Conservation (phyloP, 2,329 filamentous ascomycete genomes). For the Westerdykella ornata region DNA sequence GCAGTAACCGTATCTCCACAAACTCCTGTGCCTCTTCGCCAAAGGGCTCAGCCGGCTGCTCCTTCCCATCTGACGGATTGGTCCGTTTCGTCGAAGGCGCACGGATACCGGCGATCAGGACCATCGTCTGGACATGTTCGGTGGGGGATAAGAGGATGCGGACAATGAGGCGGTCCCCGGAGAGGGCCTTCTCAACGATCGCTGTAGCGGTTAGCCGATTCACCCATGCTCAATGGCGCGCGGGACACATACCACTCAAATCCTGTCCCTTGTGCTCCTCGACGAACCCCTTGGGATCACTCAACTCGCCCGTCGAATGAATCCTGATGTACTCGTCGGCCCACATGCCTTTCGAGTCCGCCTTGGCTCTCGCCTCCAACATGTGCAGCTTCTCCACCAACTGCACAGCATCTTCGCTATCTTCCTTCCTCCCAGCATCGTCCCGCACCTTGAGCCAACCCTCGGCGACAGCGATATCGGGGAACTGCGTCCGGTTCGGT, state of each 20-base stretch:
- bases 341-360: constrained; percentile 77
- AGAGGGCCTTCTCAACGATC: constrained; percentile 84
- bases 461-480: constrained; percentile 76
- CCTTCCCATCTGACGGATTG: constrained; percentile 68
- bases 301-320: constrained; percentile 73
- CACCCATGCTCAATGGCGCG: neutral
- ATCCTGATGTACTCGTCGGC: constrained; percentile 58
- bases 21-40: constrained; percentile 85
- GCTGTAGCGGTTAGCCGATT: constrained; percentile 24
- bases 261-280: constrained; percentile 79
- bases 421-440: constrained; percentile 86
- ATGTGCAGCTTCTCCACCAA: constrained; percentile 71
- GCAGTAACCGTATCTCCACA: constrained; percentile 77
- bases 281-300: constrained; percentile 66
- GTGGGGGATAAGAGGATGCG: constrained; percentile 73
- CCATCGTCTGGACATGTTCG: constrained; percentile 82
- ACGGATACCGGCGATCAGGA: constrained; percentile 81
- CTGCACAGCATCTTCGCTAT: constrained; percentile 64
- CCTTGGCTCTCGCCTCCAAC: constrained; percentile 70
- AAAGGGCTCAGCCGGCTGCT: constrained; percentile 78
- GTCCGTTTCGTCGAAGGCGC: constrained; percentile 83
- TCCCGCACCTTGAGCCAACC: constrained; percentile 93
- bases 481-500: constrained; percentile 62
- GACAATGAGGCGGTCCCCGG: constrained; percentile 81
- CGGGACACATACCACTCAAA: constrained; percentile 57